phyloP scores from a whole-genome alignment of 106 monocot genomes.

The Dendrobium nobile region DNA sequence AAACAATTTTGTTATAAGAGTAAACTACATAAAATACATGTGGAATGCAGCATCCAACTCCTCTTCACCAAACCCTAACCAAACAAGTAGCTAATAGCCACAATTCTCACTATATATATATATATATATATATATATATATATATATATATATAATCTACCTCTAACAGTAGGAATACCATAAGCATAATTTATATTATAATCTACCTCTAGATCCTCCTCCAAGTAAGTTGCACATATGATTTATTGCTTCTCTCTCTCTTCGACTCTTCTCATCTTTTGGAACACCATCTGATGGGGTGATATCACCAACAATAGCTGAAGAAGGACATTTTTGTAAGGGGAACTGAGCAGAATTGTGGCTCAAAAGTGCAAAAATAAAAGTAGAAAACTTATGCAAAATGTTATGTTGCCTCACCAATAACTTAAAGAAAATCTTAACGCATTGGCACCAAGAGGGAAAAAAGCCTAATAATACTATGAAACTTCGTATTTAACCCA shows the following conservation, averaged over 20 bases:
- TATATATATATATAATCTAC: too few relatives aligned
- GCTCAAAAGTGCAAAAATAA: background rate
- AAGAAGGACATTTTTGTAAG: constrained; percentile 6
- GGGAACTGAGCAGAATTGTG: background rate
- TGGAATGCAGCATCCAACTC: background rate
- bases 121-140: too few relatives aligned
- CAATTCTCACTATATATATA: background rate
- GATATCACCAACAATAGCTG: constrained; percentile 97
- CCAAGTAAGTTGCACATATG: constrained; percentile 92
- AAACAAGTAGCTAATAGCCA: background rate
- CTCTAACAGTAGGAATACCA: background rate
- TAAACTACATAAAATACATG: background rate
- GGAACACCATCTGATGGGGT: constrained; percentile 85
- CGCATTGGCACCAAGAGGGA: too few relatives aligned
- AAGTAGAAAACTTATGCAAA: background rate
- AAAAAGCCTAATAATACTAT: too few relatives aligned
- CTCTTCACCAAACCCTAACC: background rate
- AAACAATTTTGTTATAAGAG: background rate
- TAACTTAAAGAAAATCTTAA: too few relatives aligned
- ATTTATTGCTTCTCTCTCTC: constrained; percentile 74
- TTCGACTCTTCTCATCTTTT: constrained; percentile 81
- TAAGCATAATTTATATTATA: background rate
- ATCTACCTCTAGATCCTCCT: constrained; percentile 70
- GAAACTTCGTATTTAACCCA: too few relatives aligned
- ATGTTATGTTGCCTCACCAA: too few relatives aligned